Percentiles rank a stretch among this genome's conserved stretches.
phyloP scores from a whole-genome alignment of 2,329 filamentous ascomycete genomes.

The Monascus ruber region DNA sequence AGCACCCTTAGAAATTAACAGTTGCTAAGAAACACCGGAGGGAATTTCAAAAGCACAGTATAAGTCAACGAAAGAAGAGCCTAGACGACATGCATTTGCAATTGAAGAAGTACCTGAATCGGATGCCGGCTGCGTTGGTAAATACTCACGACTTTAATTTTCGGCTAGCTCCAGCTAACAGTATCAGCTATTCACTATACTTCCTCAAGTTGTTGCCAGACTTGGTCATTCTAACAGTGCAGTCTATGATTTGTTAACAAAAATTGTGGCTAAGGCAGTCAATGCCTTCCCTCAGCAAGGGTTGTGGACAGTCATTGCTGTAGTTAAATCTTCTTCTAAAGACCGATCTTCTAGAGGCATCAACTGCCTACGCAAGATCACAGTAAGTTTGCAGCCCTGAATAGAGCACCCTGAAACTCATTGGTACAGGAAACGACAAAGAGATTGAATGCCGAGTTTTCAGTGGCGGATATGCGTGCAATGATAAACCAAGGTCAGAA shows the following conservation, averaged over 20 bases:
- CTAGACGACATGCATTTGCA: conserved; percentile 61
- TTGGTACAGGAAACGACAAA: conserved; percentile 38
- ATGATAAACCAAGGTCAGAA: conserved; percentile 71
- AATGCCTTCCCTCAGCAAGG: conserved; percentile 80
- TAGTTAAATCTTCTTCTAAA: conserved; percentile 67
- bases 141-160: conserved; percentile 3
- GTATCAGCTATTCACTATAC: conserved; percentile 44
- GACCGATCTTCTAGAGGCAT: conserved; percentile 52
- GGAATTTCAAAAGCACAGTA: conserved; percentile 37
- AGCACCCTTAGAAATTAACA: background rate
- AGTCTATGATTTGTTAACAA: conserved; percentile 65
- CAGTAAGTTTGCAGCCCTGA: conserved; percentile 12
- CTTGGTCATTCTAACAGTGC: conserved; percentile 75
- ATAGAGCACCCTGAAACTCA: conserved; percentile 5
- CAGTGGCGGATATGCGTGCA: conserved; percentile 50
- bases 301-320: conserved; percentile 79
- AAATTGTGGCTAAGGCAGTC: conserved; percentile 79
- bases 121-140: conserved; percentile 37
- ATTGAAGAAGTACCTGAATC: conserved; percentile 63
- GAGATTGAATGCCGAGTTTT: conserved; percentile 31
- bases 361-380: conserved; percentile 30
- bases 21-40: conserved; percentile 12
- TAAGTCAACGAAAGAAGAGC: conserved; percentile 47
- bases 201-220: conserved; percentile 90
- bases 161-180: conserved; percentile 7